phyloP scores from a whole-genome alignment of 495 filamentous ascomycete genomes.

The Xylaria venustula region DNA sequence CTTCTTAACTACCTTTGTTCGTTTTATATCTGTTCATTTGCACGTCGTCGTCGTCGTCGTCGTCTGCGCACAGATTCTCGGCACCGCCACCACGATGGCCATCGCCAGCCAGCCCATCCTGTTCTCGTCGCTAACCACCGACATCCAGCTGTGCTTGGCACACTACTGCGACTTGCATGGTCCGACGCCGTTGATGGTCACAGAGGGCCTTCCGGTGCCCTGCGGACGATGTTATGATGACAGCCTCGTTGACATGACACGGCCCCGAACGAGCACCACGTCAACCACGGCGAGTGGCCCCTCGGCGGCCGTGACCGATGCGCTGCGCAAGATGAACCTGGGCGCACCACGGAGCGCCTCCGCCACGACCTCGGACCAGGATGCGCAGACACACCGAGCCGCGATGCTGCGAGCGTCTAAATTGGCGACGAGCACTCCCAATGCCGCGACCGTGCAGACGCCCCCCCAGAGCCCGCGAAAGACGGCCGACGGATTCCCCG shows the following conservation, averaged over 20 bases:
- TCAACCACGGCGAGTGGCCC: conserved; percentile 29
- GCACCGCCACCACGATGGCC: conserved; percentile 20
- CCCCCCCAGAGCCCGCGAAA: conserved; percentile 63
- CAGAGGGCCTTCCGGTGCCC: conserved; percentile 76
- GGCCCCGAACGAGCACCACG: conserved; percentile 35
- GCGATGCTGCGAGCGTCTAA: conserved; percentile 34
- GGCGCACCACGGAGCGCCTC: conserved; percentile 38
- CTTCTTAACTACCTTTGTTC: neutral
- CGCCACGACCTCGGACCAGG: conserved; percentile 37
- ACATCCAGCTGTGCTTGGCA: conserved; percentile 80
- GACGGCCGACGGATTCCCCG: conserved; percentile 28
- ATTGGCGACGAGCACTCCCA: conserved; percentile 16
- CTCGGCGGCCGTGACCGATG: conserved; percentile 33
- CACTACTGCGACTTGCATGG: conserved; percentile 97
- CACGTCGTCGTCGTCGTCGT: conserved; percentile 1
- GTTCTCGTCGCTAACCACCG: conserved; percentile 37
- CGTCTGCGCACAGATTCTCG: conserved; percentile 2
- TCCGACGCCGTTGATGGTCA: conserved; percentile 92
- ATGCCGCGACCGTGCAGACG: conserved; percentile 51
- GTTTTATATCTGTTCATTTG: neutral
- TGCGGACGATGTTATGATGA: conserved; percentile 72
- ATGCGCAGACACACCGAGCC: conserved; percentile 40
- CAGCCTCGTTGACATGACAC: conserved; percentile 10
- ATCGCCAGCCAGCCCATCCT: conserved; percentile 24
- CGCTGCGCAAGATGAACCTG: conserved; percentile 41